Conservation (phyloP, 306 rosid genomes). For the Quercus cerris region DNA sequence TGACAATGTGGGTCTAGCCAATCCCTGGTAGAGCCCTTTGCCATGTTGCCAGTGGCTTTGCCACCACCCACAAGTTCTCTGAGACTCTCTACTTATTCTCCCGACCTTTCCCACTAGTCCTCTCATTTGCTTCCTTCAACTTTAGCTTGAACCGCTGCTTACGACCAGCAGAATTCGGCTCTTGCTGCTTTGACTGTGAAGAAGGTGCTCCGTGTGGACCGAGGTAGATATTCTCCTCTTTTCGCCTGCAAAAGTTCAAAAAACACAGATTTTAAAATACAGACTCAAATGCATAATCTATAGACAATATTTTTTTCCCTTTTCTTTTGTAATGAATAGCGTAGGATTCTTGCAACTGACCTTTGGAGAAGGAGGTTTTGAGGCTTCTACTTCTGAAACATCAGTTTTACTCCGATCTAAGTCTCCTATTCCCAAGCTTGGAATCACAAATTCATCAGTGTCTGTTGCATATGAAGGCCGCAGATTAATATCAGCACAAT, state of each 20-base stretch:
- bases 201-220: too few species aligned
- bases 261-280: too few species aligned
- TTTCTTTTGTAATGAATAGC: slow-evolving; percentile 28
- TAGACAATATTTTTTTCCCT: slow-evolving; percentile 80
- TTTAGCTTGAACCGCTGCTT: too few species aligned
- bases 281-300: slow-evolving; percentile 40
- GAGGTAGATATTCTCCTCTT: too few species aligned
- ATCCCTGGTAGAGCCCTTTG: slow-evolving; percentile 59
- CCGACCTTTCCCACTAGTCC: too few species aligned
- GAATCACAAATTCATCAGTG: slow-evolving; percentile 89
- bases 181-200: too few species aligned
- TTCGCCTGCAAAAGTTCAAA: too few species aligned
- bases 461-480: slow-evolving; percentile 37
- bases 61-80: neutral
- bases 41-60: slow-evolving; percentile 34
- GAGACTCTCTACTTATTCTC: too few species aligned
- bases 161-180: too few species aligned
- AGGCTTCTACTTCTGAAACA: slow-evolving; percentile 46
- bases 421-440: slow-evolving; percentile 79
- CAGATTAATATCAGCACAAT: neutral
- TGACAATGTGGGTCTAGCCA: slow-evolving; percentile 97
- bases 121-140: too few species aligned
- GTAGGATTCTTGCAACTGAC: slow-evolving; percentile 25
- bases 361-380: slow-evolving; percentile 64
- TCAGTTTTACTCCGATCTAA: slow-evolving; percentile 33